Conservation (phyloP, 2,329 filamentous ascomycete genomes). For the Diaporthe vexans region DNA sequence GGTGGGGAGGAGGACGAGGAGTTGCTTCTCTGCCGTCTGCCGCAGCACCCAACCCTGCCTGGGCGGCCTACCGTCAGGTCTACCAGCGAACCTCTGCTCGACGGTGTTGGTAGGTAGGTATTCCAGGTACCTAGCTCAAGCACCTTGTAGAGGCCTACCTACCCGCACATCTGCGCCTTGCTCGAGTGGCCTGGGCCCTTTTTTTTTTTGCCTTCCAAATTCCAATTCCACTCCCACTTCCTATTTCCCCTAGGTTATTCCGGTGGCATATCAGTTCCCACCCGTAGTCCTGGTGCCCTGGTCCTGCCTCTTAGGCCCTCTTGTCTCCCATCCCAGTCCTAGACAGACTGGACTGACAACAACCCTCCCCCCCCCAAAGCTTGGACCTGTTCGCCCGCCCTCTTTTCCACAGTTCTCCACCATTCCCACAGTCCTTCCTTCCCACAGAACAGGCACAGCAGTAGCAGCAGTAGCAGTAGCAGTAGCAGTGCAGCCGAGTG, state of each 20-base stretch:
- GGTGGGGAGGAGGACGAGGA: not conserved
- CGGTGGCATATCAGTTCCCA: constrained; percentile 17
- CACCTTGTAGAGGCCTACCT: not conserved
- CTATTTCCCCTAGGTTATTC: constrained; percentile 24
- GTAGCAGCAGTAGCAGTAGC: not conserved
- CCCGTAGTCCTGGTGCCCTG: not conserved
- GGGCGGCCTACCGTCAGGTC: not conserved
- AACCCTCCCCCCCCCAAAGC: constrained; percentile 6
- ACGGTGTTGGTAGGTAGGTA: not conserved
- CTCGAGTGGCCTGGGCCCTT: constrained; percentile 16
- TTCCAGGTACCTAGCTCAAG: not conserved
- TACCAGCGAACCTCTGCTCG: not conserved
- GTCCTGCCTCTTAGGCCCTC: constrained; percentile 11
- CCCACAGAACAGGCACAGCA: constrained; percentile 24
- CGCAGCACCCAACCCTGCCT: constrained; percentile 1
- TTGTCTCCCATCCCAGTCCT: constrained; percentile 16
- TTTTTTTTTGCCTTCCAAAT: constrained; percentile 17
- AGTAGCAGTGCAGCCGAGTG: not conserved
- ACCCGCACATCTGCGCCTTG: constrained; percentile 17
- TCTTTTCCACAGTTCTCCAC: constrained; percentile 15
- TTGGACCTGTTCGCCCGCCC: constrained; percentile 28
- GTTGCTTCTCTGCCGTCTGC: constrained; percentile 8
- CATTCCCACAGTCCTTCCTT: constrained; percentile 28
- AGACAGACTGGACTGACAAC: not conserved
- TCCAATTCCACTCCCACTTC: constrained; percentile 3